Evolutionary conservation across 2,329 filamentous ascomycete species (phyloP).

Genomic region (Stachybotrys echinatus): DNA sequence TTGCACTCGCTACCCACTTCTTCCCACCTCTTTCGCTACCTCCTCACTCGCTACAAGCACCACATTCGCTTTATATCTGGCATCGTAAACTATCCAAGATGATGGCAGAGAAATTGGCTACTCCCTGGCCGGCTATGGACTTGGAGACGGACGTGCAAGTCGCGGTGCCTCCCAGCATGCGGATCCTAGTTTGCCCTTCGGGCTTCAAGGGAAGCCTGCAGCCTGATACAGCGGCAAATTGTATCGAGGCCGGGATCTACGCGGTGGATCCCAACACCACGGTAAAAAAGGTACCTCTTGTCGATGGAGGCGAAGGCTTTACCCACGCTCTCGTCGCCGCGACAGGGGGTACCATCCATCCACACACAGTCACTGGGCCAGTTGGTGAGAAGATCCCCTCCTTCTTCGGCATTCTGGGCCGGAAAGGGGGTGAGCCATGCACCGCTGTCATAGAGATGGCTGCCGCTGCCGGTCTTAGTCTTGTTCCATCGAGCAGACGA

Average conservation of each 20-base stretch:
- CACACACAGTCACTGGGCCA: constrained; percentile 36
- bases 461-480: constrained; percentile 43
- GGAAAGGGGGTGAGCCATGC: constrained; percentile 8
- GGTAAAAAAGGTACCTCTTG: constrained; percentile 42
- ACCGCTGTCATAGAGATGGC: constrained; percentile 49
- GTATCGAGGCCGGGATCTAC: constrained; percentile 42
- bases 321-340: constrained; percentile 37
- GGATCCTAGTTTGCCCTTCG: constrained; percentile 43
- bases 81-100: neutral
- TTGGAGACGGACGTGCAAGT: neutral
- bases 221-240: constrained; percentile 41
- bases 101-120: neutral
- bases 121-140: neutral
- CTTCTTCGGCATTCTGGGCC: constrained; percentile 39
- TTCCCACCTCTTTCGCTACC: neutral
- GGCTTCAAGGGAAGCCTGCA: constrained; percentile 50
- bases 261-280: constrained; percentile 35
- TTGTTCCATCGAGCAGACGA: constrained; percentile 37
- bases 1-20: neutral
- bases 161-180: constrained; percentile 11
- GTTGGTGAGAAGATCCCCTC: constrained; percentile 34
- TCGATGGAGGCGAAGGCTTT: constrained; percentile 50
- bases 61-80: neutral
- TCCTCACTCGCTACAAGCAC: neutral
- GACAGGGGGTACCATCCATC: constrained; percentile 32